Conservation (phyloP, 2,329 filamentous ascomycete species). For the Pseudogymnoascus sp. region DNA sequence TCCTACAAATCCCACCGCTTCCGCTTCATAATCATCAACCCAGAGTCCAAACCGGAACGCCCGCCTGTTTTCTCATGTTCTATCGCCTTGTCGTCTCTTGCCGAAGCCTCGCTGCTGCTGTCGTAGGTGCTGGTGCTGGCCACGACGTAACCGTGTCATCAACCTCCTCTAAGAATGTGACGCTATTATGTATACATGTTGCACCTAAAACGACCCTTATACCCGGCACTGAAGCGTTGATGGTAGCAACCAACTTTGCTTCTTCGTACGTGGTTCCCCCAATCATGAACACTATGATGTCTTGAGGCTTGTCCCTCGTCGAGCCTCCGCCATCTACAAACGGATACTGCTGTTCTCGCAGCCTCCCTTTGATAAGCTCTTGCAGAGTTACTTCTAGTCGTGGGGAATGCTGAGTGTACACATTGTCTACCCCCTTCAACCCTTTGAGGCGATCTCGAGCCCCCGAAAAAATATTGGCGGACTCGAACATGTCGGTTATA, state of each 20-base stretch:
- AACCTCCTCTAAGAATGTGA: slow-evolving; percentile 82
- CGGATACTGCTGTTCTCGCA: slow-evolving; percentile 82
- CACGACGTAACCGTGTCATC: slow-evolving; percentile 80
- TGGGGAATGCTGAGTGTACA: slow-evolving; percentile 95
- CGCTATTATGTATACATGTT: slow-evolving; percentile 80
- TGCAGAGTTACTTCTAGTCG: slow-evolving; percentile 80
- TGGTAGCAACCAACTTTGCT: slow-evolving; percentile 88
- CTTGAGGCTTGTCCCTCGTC: slow-evolving; percentile 91
- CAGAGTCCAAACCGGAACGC: slow-evolving; percentile 2
- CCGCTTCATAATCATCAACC: slow-evolving; percentile 6
- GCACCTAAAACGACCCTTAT: slow-evolving; percentile 84
- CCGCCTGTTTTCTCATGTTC: not conserved
- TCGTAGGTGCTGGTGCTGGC: slow-evolving; percentile 54
- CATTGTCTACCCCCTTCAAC: slow-evolving; percentile 94
- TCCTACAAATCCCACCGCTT: slow-evolving; percentile 4
- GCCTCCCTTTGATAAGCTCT: slow-evolving; percentile 82
- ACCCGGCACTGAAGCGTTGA: slow-evolving; percentile 86
- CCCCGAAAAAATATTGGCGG: slow-evolving; percentile 81
- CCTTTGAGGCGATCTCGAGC: slow-evolving; percentile 86
- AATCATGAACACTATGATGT: slow-evolving; percentile 90
- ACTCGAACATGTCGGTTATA: slow-evolving; percentile 87
- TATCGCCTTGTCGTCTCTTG: slow-evolving; percentile 28
- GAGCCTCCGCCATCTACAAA: slow-evolving; percentile 84
- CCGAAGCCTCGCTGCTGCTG: slow-evolving; percentile 28
- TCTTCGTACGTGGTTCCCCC: slow-evolving; percentile 95